These are phyloP conservation scores for Rosa chinensis DNA, from an alignment of 306 rosid species.

Conservation along the genomic window DNA sequence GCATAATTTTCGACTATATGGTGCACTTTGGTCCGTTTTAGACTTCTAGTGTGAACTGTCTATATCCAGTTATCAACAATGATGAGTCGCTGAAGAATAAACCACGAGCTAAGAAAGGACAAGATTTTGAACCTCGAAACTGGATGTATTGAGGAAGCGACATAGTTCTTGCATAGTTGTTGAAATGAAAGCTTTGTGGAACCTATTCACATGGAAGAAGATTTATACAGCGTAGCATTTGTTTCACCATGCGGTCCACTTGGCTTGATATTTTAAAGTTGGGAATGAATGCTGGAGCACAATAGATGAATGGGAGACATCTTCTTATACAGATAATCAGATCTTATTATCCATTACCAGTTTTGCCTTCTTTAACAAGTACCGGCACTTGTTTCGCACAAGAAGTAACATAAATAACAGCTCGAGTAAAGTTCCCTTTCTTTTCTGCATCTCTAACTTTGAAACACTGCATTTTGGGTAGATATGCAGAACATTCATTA, in stretches of 20 bases:
- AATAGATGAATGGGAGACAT: not conserved
- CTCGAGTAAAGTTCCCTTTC: not conserved
- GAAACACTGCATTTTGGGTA: not conserved
- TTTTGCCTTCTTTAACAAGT: not conserved
- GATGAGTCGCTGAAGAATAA: not conserved
- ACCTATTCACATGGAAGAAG: no score
- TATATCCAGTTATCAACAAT: not conserved
- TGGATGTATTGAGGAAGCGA: not conserved
- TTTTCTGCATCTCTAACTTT: not conserved
- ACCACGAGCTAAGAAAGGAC: no score
- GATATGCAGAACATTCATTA: constrained; percentile 4
- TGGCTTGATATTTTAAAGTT: not conserved
- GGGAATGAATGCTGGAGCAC: no score
- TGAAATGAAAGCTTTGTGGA: no score
- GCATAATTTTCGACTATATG: not conserved
- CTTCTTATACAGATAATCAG: not conserved
- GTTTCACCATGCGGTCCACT: not conserved
- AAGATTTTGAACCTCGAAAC: no score
- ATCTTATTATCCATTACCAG: not conserved
- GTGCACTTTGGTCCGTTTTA: not conserved
- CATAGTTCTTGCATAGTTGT: no score
- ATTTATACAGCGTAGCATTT: no score
- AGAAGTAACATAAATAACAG: not conserved
- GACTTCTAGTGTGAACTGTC: no score
- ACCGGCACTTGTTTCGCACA: not conserved